Evolutionary conservation across 1,139 yeast genomes (phyloP), one percentile per base, ranked within the genome.

Genomic region (Geotrichum australiense): DNA sequence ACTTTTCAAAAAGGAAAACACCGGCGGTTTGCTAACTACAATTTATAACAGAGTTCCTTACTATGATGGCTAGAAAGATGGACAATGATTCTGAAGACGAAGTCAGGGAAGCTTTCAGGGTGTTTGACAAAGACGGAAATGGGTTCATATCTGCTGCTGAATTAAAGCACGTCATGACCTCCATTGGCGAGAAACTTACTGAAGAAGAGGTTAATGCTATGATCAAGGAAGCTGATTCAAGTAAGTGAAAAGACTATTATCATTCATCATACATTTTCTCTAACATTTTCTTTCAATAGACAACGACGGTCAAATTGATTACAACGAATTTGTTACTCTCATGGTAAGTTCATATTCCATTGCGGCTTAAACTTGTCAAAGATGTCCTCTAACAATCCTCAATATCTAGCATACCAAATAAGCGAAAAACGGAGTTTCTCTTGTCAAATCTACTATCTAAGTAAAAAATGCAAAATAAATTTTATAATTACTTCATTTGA

Each of bases 11-110:
- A 20, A 18, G 11, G 12, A 6, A 33, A 21, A 21, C 14, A 15
- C 22, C 11, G 18, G 11, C 11, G 11, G n/a, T 16, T 31, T 18
- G 14, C 16, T 14, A n/a, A 16, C 16, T 16, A n/a, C 22, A 11
- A 28, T 4, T 14, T 8, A 11, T n/a, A 20, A n/a, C 53, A 41
- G 73, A 68, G 54, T 79, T 79, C 57, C 70, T 79, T 61, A 78
- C 85, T 53, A 78, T 79, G 84, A 79, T 79, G 86, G 95, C 96
- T 24, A 81, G 98, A 68, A 94, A 91, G 62, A 81, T 91, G 79
- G 96, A 91, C 58, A 86, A 94, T 48, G 98, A 91, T 63, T 80
- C 93, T 25, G 97, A 91, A 65, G 97, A 94, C 53, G 98, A 91
- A 65, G 80, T 91, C 54, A 78, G 93, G 52, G 98, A 91, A 68